A percentile compares a stretch with the other conserved stretches of the same genome.
These are phyloP conservation scores for Myotisia sp. DNA, from an alignment of 2,329 filamentous ascomycete species.

Conservation along the genomic window DNA sequence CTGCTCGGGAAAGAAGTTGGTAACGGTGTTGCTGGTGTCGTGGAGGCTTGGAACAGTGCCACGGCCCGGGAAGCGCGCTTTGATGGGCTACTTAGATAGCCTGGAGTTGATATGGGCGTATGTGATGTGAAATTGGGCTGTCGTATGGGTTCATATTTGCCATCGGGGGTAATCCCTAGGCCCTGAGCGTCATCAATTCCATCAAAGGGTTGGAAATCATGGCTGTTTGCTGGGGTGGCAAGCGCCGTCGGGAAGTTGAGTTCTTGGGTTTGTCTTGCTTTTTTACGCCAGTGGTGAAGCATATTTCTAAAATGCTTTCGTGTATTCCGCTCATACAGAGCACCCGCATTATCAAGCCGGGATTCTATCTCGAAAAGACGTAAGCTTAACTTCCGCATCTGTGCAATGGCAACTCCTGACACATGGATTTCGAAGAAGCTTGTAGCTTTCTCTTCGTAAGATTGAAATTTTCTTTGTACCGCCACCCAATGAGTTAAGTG, in stretches of 20 bases:
- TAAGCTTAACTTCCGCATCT: conserved; percentile 44
- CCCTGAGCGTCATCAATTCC: conserved; percentile 18
- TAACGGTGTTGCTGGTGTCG: conserved; percentile 32
- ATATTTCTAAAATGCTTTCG: conserved; percentile 42
- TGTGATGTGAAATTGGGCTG: conserved; percentile 20
- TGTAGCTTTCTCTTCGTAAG: conserved; percentile 32
- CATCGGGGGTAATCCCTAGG: conserved; percentile 25
- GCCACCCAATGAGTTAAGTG: conserved; percentile 27
- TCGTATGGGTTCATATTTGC: conserved; percentile 2
- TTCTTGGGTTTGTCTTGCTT: conserved; percentile 23
- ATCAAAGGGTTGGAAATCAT: conserved; percentile 3
- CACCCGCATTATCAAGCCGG: conserved; percentile 38
- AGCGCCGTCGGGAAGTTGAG: conserved; percentile 16
- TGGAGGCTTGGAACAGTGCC: conserved; percentile 29
- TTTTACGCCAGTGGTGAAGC: conserved; percentile 41
- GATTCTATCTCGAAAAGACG: conserved; percentile 41
- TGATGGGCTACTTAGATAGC: conserved; percentile 32
- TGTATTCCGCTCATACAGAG: conserved; percentile 39
- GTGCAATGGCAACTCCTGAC: conserved; percentile 32
- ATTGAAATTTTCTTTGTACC: conserved; percentile 19
- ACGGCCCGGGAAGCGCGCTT: conserved; percentile 32
- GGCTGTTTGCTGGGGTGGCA: conserved; percentile 5
- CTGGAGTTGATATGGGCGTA: conserved; percentile 28
- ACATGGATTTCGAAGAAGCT: conserved; percentile 34
- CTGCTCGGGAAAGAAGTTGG: conserved; percentile 32